phyloP scores from a whole-genome alignment of 2,329 filamentous ascomycete genomes.

The Xylariales sp. region DNA sequence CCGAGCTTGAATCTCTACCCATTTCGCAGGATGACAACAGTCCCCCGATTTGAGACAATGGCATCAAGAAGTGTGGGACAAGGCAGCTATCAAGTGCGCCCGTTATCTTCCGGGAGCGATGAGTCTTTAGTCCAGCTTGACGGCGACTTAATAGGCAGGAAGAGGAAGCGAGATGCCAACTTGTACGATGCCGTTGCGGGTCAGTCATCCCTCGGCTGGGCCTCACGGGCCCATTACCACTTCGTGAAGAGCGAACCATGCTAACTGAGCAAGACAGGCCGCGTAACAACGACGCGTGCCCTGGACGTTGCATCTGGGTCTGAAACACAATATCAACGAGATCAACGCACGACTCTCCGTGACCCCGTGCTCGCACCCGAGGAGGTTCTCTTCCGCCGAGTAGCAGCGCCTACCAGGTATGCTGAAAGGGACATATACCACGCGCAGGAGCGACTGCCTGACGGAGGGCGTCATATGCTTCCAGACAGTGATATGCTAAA shows the following conservation, averaged over 20 bases:
- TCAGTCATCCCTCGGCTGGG: conserved; percentile 26
- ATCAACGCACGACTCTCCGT: conserved; percentile 21
- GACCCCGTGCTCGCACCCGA: conserved; percentile 55
- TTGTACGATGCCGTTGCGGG: conserved; percentile 72
- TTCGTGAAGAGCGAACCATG: too few relatives aligned
- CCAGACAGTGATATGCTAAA: conserved; percentile 68
- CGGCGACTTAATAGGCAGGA: conserved; percentile 15
- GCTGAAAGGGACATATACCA: conserved; percentile 69
- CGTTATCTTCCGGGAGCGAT: conserved; percentile 14
- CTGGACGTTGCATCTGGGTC: conserved; percentile 19
- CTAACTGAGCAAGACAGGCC: conserved; percentile 21
- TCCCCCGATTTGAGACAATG: too few relatives aligned
- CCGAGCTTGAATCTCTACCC: too few relatives aligned
- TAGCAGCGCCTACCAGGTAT: conserved; percentile 61
- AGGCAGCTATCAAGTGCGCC: conserved; percentile 14
- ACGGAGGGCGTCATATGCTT: conserved; percentile 42
- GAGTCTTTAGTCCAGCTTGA: conserved; percentile 17
- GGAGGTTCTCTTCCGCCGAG: conserved; percentile 64
- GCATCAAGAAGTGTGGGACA: conserved; percentile 17
- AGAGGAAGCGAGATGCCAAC: conserved; percentile 37
- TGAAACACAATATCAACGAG: conserved; percentile 9
- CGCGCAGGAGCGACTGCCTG: conserved; percentile 52
- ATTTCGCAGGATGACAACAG: too few relatives aligned
- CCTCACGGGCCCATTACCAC: not conserved
- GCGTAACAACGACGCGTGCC: conserved; percentile 27